Conservation (phyloP, 192 early-diverging fungal species). For the Coemansia sp. region DNA sequence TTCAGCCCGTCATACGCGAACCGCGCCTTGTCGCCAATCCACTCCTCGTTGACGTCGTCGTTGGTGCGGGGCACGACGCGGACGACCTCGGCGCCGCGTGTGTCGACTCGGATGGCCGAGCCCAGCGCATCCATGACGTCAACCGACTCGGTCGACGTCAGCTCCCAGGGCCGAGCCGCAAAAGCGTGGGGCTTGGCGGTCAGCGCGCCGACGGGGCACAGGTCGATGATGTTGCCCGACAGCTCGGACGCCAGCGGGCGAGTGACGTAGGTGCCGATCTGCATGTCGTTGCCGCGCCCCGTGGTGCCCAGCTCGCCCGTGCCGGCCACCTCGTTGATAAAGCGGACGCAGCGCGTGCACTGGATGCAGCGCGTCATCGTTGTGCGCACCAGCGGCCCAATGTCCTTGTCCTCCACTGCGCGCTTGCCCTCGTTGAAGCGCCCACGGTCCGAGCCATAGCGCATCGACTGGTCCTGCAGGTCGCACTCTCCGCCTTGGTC, state of each 20-base stretch:
- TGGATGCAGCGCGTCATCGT: conserved; percentile 99
- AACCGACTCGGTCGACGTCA: conserved; percentile 93
- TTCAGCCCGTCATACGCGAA: conserved; percentile 95
- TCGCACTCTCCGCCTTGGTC: conserved; percentile 99
- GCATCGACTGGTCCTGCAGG: conserved; percentile 96
- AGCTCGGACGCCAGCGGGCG: conserved; percentile 89
- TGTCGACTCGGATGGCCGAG: conserved; percentile 94
- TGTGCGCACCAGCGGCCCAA: conserved; percentile 95
- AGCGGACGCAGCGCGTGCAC: conserved; percentile 98
- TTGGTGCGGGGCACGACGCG: conserved; percentile 93
- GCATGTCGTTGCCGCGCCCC: conserved; percentile 97
- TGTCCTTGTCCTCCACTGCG: conserved; percentile 95
- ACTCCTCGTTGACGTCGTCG: conserved; percentile 99
- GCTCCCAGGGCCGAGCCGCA: conserved; percentile 94
- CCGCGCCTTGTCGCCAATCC: conserved; percentile 98
- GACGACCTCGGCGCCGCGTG: conserved; percentile 95
- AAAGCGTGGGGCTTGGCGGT: conserved; percentile 97
- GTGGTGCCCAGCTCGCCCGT: conserved; percentile 92
- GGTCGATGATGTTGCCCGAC: conserved; percentile 96
- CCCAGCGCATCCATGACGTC: conserved; percentile 96
- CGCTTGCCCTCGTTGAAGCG: conserved; percentile 93
- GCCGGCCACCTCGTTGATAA: conserved; percentile 97
- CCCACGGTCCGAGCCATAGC: conserved; percentile 93
- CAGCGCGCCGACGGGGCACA: conserved; percentile 97
- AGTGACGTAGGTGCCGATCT: conserved; percentile 96